Base-by-base conservation (phyloP, 2,329 filamentous ascomycete species). In the Diaporthe citrichinensis region DNA sequence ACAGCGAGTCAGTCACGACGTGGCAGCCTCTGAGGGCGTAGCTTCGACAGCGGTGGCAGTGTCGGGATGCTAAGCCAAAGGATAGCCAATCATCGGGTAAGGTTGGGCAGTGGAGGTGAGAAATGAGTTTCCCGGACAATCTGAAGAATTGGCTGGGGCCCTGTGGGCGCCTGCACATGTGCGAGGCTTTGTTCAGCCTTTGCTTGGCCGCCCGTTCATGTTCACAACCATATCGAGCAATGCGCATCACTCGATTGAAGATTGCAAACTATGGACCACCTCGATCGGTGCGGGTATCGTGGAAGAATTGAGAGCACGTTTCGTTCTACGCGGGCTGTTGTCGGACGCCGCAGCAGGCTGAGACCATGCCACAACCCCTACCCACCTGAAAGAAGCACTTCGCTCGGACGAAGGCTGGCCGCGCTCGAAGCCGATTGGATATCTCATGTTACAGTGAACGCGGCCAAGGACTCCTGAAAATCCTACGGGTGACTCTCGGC, bases 351-450 rank as follows among this genome's bases (percentile, higher is more conserved):
- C 8, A 49, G 25, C 4, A 31, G 17, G 20, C 62, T 69, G 65
- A 39, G 44, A 51, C 49, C 51, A 4, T 34, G n/a, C 31, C 34
- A 28, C 8, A 5, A 69, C 31, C 49, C 65, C 46, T 69, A 15
- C 46, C 34, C 65, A 69, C 65, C 65, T 68, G 65, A 55, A 23
- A 69, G 46, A 69, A 69, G 46, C 65, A 55, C 12, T 55, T 28
- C 15, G 31, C 31, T 68, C 46, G 46, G 62, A 8, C 46, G 9
- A 68, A 68, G 62, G 12, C 23, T 25, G 28, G 28, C 44, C 31
- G n/a, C 34, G 46, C 10, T 25, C 7, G 2, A 1, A 25, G 62
- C 62, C 46, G 23, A 68, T 68, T 68, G 62, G 46, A 4, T 4
- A 10, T 23, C n/a, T 20, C 3, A 15, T n/a, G 31, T 55, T 41